These are phyloP conservation scores for Ceratocystis huliohia DNA, from an alignment of 2,329 filamentous ascomycete genomes.

Conservation along the genomic window DNA sequence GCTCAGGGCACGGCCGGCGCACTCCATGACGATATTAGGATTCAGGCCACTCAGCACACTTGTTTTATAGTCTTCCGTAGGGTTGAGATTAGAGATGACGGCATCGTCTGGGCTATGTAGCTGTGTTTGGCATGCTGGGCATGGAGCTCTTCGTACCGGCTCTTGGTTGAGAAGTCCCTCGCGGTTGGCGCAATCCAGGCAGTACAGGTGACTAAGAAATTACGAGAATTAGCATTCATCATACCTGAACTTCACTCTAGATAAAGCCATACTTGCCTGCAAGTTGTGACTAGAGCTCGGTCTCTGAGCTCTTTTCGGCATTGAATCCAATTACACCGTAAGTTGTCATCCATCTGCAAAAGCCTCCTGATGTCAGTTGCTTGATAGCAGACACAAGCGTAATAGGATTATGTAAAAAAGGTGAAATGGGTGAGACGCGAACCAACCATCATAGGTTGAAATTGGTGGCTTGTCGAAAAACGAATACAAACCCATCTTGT, in stretches of 20 bases:
- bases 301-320: constrained; percentile 59
- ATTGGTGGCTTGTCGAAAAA: not conserved
- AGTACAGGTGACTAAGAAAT: constrained; percentile 64
- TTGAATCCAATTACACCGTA: constrained; percentile 69
- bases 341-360: constrained; percentile 52
- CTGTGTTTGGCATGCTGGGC: constrained; percentile 61
- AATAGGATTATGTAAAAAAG: too few species aligned
- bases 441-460: not conserved
- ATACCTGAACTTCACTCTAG: constrained; percentile 15
- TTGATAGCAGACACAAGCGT: too few species aligned
- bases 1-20: constrained; percentile 60
- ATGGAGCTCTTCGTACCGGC: constrained; percentile 35
- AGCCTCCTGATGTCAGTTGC: not conserved
- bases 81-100: constrained; percentile 57
- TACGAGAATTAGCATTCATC: not conserved
- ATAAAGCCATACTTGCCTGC: constrained; percentile 45
- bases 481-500: not conserved
- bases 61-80: constrained; percentile 80
- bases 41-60: constrained; percentile 71
- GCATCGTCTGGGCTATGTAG: constrained; percentile 64
- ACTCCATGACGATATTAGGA: constrained; percentile 75
- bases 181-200: constrained; percentile 55
- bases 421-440: not conserved
- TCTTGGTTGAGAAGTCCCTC: constrained; percentile 44
- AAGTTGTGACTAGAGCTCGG: constrained; percentile 73